A percentile compares a stretch with the other conserved stretches of the same genome.
Evolutionary conservation across 306 rosid species (phyloP).

Genomic region (Trifolium repens): DNA sequence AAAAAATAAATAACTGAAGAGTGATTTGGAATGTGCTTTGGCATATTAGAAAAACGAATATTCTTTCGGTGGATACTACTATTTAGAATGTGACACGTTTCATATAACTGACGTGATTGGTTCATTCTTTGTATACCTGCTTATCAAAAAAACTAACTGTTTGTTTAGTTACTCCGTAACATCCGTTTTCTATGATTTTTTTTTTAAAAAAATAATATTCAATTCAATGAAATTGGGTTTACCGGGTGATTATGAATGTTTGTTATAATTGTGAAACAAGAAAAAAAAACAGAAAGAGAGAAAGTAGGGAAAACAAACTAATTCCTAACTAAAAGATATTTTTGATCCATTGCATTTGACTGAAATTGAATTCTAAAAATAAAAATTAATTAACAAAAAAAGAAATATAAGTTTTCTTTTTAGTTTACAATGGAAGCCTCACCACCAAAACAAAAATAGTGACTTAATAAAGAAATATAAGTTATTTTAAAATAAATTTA

Average conservation of each 20-base stretch:
- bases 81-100: background rate
- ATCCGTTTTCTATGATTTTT: background rate
- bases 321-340: too few species aligned
- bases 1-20: background rate
- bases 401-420: too few species aligned
- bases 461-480: too few species aligned
- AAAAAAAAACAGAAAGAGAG: background rate
- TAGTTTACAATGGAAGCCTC: too few species aligned
- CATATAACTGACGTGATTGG: background rate
- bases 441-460: too few species aligned
- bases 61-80: constrained; percentile 36
- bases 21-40: background rate
- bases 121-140: background rate
- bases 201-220: background rate
- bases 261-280: background rate
- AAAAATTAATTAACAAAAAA: too few species aligned
- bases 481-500: too few species aligned
- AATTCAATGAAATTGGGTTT: background rate
- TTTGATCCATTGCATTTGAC: too few species aligned
- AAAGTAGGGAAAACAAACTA: too few species aligned
- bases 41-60: constrained; percentile 34
- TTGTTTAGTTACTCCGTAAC: background rate
- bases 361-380: too few species aligned
- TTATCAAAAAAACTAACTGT: background rate
- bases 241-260: too few species aligned